phyloP scores from a whole-genome alignment of 208 protist genomes.

The Porcisia deanei region DNA sequence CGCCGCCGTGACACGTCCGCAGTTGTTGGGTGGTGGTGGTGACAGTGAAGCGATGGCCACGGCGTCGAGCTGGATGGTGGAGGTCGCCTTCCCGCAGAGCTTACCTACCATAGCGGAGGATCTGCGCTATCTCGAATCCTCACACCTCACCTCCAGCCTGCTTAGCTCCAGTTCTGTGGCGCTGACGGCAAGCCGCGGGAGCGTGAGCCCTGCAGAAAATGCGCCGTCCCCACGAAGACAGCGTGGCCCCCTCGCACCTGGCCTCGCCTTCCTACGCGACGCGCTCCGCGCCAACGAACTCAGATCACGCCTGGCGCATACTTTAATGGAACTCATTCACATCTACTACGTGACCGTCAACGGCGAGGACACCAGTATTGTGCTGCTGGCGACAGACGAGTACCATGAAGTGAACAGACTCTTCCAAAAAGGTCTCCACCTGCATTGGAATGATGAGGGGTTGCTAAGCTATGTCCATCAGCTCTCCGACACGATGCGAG shows the following conservation, averaged over 20 bases:
- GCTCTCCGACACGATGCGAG: constrained; percentile 60
- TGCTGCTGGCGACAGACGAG: constrained; percentile 74
- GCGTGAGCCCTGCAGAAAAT: constrained; percentile 2
- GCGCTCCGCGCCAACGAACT: constrained; percentile 69
- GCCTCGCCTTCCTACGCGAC: constrained; percentile 29
- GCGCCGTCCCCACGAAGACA: constrained; percentile 15
- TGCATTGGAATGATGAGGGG: constrained; percentile 72
- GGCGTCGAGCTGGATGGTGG: constrained; percentile 29
- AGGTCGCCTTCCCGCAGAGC: constrained; percentile 54
- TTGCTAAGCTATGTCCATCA: constrained; percentile 58
- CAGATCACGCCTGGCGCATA: constrained; percentile 66
- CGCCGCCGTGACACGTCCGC: constrained; percentile 2
- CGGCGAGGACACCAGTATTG: constrained; percentile 76
- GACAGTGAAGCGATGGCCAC: background rate
- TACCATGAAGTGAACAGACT: constrained; percentile 69
- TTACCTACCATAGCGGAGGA: constrained; percentile 49
- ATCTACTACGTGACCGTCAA: constrained; percentile 75
- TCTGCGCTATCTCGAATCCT: constrained; percentile 68
- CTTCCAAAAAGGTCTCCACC: constrained; percentile 50
- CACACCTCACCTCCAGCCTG: constrained; percentile 29
- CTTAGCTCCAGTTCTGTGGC: constrained; percentile 19
- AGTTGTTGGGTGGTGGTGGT: background rate
- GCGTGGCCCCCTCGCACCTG: background rate
- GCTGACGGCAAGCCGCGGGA: background rate
- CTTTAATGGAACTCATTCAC: constrained; percentile 58